Evolutionary conservation across 2,329 filamentous ascomycete species (phyloP), one percentile per base, ranked within the genome.

Genomic region (Aureobasidium subglaciale): DNA sequence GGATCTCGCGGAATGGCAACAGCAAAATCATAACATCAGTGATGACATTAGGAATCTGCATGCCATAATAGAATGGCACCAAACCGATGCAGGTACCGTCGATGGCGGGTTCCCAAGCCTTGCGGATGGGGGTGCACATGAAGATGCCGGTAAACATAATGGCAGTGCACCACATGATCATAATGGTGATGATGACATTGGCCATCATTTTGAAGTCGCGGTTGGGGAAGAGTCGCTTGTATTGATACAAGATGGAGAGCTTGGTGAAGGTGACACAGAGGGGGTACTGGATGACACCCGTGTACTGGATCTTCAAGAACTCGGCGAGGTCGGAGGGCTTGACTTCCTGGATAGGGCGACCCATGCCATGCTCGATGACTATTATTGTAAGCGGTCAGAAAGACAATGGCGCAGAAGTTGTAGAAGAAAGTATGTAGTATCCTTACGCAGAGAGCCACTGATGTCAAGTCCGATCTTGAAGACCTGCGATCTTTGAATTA

Each of bases 41-140:
- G 2, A 60, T 16, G 18, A 61, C 58, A 29, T 60, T 61, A 10
- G 59, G 59, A 9, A 61, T 59, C 49, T 61, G 59, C 29, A 61
- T 42, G 50, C 59, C 59, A 32, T 61, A 61, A 43, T 61, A 61
- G n/a, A 59, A 61, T 1, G 50, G 34, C 9, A 46, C 49, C 10
- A 61, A 48, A 5, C 50, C 27, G 7, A 60, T 57, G 41, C 59
- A 61, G 11, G 11, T 37, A 43, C 54, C 54, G 5, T 18, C 6
- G 0, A 42, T 13, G 4, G 16, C 9, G 4, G 54, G 54, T 9
- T 49, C 10, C 59, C 59, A 60, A 6, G 45, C 38, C 45, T 57
- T 57, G 25, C 34, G 27, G 38, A 60, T 59, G 9, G 57, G 59
- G 0, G 50, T 42, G 13, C 59, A 60, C 4, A 60, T 41, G 41